These are phyloP conservation scores for Arthrinium phaeospermum DNA, from an alignment of 2,329 filamentous ascomycete genomes.

Conservation along the genomic window DNA sequence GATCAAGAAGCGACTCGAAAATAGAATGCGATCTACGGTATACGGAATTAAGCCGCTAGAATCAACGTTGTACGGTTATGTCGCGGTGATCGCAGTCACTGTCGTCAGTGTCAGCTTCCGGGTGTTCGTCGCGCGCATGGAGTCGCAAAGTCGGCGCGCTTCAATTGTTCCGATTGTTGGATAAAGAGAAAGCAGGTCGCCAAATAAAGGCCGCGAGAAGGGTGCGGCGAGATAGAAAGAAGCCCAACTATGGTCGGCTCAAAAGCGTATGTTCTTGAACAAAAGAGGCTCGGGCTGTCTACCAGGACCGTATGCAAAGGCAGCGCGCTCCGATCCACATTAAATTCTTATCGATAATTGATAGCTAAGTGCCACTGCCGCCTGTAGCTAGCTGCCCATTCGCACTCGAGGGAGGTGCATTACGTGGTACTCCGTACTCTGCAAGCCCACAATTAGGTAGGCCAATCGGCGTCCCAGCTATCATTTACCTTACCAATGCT, in stretches of 20 bases:
- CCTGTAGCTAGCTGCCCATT: no score
- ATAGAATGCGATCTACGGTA: not conserved
- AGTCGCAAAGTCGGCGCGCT: not conserved
- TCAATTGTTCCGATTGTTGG: not conserved
- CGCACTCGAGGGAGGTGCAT: no score
- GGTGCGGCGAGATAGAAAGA: not conserved
- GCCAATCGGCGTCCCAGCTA: not conserved
- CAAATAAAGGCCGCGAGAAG: not conserved
- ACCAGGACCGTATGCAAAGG: not conserved
- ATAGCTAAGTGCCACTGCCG: not conserved
- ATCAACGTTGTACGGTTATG: not conserved
- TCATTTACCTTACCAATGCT: not conserved
- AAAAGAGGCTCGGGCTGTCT: not conserved
- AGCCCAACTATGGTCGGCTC: not conserved
- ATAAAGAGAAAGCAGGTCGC: not conserved
- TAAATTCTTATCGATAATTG: conserved; percentile 8
- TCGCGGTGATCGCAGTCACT: conserved; percentile 1
- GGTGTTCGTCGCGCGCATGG: not conserved
- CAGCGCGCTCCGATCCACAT: not conserved
- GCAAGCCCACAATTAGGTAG: not conserved
- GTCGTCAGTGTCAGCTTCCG: conserved; percentile 7
- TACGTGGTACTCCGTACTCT: no score
- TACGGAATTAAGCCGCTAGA: not conserved
- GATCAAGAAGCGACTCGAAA: not conserved
- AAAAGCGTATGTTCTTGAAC: not conserved